Conservation (phyloP, 1,284 basidiomycete species). For the Rhodotorula sp. region DNA sequence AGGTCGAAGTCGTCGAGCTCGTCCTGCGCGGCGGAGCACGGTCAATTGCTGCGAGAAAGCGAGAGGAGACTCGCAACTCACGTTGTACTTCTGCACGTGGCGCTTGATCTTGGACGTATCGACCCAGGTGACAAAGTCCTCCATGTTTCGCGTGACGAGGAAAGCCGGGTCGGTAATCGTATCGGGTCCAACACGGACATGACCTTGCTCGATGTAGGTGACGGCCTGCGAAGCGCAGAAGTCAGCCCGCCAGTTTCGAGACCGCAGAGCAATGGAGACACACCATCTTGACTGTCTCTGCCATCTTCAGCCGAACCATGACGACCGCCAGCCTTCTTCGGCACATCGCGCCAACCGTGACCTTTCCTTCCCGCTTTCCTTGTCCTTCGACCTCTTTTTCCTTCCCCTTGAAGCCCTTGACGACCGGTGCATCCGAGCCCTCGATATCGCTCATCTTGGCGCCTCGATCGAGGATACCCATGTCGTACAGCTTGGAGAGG, state of each 20-base stretch:
- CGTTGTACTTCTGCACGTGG: conserved; percentile 93
- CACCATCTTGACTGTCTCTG: conserved; percentile 90
- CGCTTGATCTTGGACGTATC: conserved; percentile 96
- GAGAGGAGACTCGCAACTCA: conserved; percentile 1
- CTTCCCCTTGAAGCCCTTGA: conserved; percentile 44
- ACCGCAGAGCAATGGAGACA: conserved; percentile 47
- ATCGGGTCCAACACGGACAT: conserved; percentile 94
- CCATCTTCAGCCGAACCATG: conserved; percentile 90
- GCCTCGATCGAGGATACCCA: conserved; percentile 80
- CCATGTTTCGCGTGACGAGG: conserved; percentile 93
- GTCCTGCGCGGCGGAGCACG: conserved; percentile 18
- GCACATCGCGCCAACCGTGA: conserved; percentile 93
- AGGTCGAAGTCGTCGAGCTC: conserved; percentile 41
- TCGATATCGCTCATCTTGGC: conserved; percentile 88
- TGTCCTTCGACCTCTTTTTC: conserved; percentile 60
- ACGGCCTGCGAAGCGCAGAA: conserved; percentile 64
- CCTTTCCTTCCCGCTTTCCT: conserved; percentile 42
- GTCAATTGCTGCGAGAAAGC: not conserved
- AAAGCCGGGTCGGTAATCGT: conserved; percentile 95
- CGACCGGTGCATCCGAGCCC: conserved; percentile 34
- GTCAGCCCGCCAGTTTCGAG: conserved; percentile 12
- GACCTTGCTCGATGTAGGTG: conserved; percentile 96
- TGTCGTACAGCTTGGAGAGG: conserved; percentile 94
- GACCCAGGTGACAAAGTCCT: conserved; percentile 99
- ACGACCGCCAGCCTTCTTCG: conserved; percentile 87